A percentile compares a stretch with the other conserved stretches of the same genome.
phyloP scores from a whole-genome alignment of 768 basidiomycete species.

The Auriscalpium orientale region DNA sequence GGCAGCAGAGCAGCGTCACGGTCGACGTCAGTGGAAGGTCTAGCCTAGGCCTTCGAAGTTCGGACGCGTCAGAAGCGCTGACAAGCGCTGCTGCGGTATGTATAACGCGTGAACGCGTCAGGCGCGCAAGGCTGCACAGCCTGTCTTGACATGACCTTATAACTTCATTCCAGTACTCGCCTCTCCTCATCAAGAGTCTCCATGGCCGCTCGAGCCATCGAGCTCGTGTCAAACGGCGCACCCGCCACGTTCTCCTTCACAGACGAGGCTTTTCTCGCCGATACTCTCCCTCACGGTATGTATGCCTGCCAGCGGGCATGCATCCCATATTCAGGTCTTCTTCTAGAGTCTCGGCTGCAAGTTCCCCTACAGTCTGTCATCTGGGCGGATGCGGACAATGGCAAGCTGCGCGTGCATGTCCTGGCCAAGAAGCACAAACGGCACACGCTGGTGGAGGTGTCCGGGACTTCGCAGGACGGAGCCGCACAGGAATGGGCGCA shows the following conservation, averaged over 20 bases:
- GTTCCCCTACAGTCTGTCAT: constrained; percentile 48
- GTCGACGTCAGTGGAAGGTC: no score
- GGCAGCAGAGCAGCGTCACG: no score
- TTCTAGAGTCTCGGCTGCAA: constrained; percentile 14
- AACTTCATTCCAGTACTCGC: no score
- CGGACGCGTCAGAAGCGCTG: no score
- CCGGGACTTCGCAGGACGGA: constrained; percentile 24
- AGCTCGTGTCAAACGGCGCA: constrained; percentile 11
- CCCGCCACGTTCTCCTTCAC: constrained; percentile 22
- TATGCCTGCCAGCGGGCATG: not conserved
- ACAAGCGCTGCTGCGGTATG: no score
- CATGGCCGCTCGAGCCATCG: constrained; percentile 2
- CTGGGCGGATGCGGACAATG: constrained; percentile 34
- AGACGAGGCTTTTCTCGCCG: constrained; percentile 21
- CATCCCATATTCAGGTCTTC: not conserved
- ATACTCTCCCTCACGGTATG: constrained; percentile 16
- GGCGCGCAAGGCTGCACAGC: no score
- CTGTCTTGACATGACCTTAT: no score
- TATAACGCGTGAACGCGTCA: no score
- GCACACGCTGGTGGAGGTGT: constrained; percentile 34
- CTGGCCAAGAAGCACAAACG: constrained; percentile 35
- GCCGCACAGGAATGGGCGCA: constrained; percentile 44
- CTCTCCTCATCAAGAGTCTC: no score
- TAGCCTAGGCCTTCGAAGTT: no score
- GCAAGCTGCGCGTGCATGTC: constrained; percentile 41